These are phyloP conservation scores for Entomophthora muscae DNA, from an alignment of 371 early-diverging fungal genomes.

Conservation along the genomic window DNA sequence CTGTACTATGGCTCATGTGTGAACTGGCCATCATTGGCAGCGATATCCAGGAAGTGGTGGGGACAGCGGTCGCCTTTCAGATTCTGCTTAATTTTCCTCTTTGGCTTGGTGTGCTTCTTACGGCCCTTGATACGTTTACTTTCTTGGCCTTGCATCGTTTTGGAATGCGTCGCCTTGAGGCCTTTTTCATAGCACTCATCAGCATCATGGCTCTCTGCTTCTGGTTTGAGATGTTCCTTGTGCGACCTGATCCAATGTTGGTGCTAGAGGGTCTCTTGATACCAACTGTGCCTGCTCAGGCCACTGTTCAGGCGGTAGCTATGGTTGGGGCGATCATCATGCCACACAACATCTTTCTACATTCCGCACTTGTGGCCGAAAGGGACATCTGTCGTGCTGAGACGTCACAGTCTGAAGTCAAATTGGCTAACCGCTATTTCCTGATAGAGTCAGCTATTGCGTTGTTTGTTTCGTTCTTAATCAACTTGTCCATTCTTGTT, in stretches of 20 bases:
- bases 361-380: conserved; percentile 17
- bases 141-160: conserved; percentile 42
- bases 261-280: conserved; percentile 36
- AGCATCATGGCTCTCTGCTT: conserved; percentile 44
- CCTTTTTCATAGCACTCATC: conserved; percentile 40
- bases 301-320: conserved; percentile 42
- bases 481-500: conserved; percentile 52
- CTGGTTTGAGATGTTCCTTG: conserved; percentile 39
- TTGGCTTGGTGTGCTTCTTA: conserved; percentile 46
- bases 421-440: conserved; percentile 46
- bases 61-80: conserved; percentile 51
- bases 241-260: conserved; percentile 27
- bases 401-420: conserved; percentile 21
- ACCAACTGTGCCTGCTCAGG: conserved; percentile 32
- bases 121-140: conserved; percentile 43
- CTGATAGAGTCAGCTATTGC: conserved; percentile 46
- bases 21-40: conserved; percentile 59
- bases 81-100: conserved; percentile 36
- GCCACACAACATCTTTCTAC: conserved; percentile 63
- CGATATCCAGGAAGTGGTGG: conserved; percentile 59
- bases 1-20: conserved; percentile 34
- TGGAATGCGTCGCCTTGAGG: conserved; percentile 43
- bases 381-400: neutral
- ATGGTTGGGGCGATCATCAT: conserved; percentile 50
- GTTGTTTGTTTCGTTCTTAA: conserved; percentile 37